Conservation (phyloP, 805 yeast genomes). For the Ogataea nakhonphanomensis region DNA sequence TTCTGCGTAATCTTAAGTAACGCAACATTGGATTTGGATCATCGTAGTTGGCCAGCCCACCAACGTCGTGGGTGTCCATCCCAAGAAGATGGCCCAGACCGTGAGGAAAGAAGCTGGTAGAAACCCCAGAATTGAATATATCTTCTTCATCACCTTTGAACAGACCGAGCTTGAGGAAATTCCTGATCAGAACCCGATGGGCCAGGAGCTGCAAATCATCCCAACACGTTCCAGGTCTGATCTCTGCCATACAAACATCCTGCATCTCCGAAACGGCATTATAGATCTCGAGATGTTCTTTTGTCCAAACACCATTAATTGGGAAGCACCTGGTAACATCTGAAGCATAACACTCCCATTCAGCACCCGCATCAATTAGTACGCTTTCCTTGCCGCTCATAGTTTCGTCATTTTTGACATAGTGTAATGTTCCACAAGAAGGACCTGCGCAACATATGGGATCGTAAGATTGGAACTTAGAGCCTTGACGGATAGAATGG, state of each 20-base stretch:
- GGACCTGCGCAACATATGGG: slow-evolving; percentile 96
- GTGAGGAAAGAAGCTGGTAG: slow-evolving; percentile 87
- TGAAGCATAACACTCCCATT: slow-evolving; percentile 88
- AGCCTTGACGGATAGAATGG: slow-evolving; percentile 91
- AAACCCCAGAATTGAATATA: slow-evolving; percentile 63
- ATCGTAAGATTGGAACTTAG: slow-evolving; percentile 84
- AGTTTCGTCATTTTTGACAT: slow-evolving; percentile 73
- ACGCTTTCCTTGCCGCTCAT: slow-evolving; percentile 59
- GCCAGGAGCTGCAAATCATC: slow-evolving; percentile 78
- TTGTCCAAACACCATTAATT: slow-evolving; percentile 81
- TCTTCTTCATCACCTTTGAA: slow-evolving; percentile 59
- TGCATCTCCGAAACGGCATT: slow-evolving; percentile 84
- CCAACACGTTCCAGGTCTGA: slow-evolving; percentile 84
- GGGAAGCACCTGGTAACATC: slow-evolving; percentile 98
- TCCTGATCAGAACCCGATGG: slow-evolving; percentile 71
- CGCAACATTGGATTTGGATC: slow-evolving; percentile 76
- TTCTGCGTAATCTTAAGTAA: slow-evolving; percentile 78
- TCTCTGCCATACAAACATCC: slow-evolving; percentile 57
- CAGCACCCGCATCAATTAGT: slow-evolving; percentile 95
- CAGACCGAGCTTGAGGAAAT: slow-evolving; percentile 70
- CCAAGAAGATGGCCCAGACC: slow-evolving; percentile 94
- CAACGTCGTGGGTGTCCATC: slow-evolving; percentile 95
- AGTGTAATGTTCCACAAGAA: slow-evolving; percentile 86
- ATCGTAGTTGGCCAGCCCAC: slow-evolving; percentile 79
- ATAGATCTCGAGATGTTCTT: slow-evolving; percentile 81